Evolutionary conservation across 2,329 filamentous ascomycete genomes (phyloP).

Genomic region (Talaromyces sp.): DNA sequence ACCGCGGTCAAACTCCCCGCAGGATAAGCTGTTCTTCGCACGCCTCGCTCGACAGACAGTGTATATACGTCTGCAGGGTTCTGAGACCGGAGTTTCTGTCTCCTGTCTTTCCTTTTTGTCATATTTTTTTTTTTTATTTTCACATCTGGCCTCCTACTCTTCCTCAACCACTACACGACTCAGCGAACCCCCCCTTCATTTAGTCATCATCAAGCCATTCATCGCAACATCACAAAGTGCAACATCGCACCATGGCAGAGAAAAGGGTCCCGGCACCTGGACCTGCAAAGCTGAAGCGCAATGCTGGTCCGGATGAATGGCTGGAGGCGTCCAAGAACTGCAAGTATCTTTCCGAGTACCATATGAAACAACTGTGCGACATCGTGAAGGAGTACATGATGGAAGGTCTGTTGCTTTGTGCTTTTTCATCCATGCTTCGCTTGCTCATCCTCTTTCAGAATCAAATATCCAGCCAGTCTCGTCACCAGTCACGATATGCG

Average conservation of each 20-base stretch:
- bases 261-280: conserved; percentile 78
- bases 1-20: not conserved
- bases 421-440: not conserved
- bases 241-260: conserved; percentile 27
- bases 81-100: not conserved
- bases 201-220: conserved; percentile 8
- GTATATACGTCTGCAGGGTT: not conserved
- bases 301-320: conserved; percentile 91
- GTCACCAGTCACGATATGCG: conserved; percentile 93
- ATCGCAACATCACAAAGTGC: not conserved
- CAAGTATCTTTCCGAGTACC: conserved; percentile 89
- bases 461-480: conserved; percentile 98
- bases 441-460: conserved; percentile 50
- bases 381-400: conserved; percentile 98
- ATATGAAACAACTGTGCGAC: conserved; percentile 99
- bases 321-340: conserved; percentile 93
- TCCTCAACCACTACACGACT: not conserved
- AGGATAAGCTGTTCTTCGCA: not conserved
- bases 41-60: not conserved
- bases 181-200: conserved; percentile 6
- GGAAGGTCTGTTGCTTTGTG: conserved; percentile 63
- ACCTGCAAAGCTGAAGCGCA: conserved; percentile 75
- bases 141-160: not conserved
- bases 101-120: not conserved
- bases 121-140: not conserved